Base-by-base conservation (phyloP, 2,329 filamentous ascomycete species). In the Alternaria sp. region DNA sequence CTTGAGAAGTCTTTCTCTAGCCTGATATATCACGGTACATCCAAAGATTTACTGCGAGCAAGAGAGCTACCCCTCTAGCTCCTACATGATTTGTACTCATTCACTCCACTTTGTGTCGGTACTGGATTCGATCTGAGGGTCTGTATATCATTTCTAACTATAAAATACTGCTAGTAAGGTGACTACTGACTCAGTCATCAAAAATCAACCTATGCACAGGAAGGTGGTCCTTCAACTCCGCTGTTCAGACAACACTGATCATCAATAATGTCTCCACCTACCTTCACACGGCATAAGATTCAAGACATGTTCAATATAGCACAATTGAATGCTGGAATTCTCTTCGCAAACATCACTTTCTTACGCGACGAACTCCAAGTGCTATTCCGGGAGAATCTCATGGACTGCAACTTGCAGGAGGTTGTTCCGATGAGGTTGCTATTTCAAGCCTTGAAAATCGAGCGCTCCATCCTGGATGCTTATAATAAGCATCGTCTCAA, bases 401-500 rank as follows among this genome's bases (percentile, higher is more conserved):
- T 59, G 25, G 25, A 45, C 1, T 65, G 64, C 20, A 52, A 62
- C 5, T 16, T 11, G 6, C 50, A 20, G 10, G 14, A 49, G 3
- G 22, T 48, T n/a, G 32, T 51, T 11, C 54, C 48, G 3, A 52
- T 59, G 18, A 18, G 54, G 2, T 12, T 66, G 5, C 38, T 70
- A 9, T 8, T 50, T 6, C 30, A 53, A 20, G 43, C 41, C 20
- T 12, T 67, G 18, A 16, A 12, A 1, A 30, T 11, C 2, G 68
- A 70, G 52, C 40, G 44, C 10, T 14, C 2, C 1, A 38, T 57
- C 11, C n/a, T 70, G 11, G 41, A 59, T 16, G 63, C 59, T 8
- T 66, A 62, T 41, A 69, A 68, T 30, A 60, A 58, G 28, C 59
- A 65, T 43, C 60, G 68, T n/a, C 43, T 68, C 4, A 59, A 60